phyloP scores from a whole-genome alignment of 805 yeast genomes.

The Zygosaccharomyces rouxii region DNA sequence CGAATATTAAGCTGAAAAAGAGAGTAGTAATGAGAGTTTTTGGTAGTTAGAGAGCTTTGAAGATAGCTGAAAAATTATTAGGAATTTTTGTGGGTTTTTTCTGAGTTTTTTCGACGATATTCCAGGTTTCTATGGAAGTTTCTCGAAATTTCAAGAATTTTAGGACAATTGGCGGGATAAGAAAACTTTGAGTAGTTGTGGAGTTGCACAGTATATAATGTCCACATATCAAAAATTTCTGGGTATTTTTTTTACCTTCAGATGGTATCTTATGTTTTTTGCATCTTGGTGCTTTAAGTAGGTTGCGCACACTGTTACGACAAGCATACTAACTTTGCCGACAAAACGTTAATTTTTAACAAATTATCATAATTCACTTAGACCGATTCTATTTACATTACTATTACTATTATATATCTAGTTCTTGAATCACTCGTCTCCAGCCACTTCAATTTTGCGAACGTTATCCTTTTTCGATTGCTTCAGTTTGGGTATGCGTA shows the following conservation, averaged over 20 bases:
- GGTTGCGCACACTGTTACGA: too few species aligned
- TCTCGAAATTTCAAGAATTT: too few species aligned
- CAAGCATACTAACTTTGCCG: too few species aligned
- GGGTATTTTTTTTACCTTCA: too few species aligned
- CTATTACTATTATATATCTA: not conserved
- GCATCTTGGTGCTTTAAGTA: too few species aligned
- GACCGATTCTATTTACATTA: not conserved
- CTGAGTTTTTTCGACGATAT: not conserved
- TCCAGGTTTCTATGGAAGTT: not conserved
- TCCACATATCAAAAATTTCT: too few species aligned
- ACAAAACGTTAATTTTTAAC: too few species aligned
- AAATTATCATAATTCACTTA: not conserved
- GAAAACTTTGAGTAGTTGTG: too few species aligned
- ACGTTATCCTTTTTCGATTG: slow-evolving; percentile 19
- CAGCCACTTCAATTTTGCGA: slow-evolving; percentile 31
- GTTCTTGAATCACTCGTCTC: not conserved
- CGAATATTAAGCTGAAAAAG: not conserved
- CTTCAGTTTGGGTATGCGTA: slow-evolving; percentile 40
- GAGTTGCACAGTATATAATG: too few species aligned
- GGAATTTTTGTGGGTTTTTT: not conserved
- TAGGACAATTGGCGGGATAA: too few species aligned
- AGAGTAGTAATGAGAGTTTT: not conserved
- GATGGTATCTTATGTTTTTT: too few species aligned
- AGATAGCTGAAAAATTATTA: not conserved
- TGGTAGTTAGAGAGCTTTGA: not conserved